A percentile compares a stretch with the other conserved stretches of the same genome.
Conservation (phyloP, 2,329 filamentous ascomycete genomes). For the Decorospora gaudefroyi region DNA sequence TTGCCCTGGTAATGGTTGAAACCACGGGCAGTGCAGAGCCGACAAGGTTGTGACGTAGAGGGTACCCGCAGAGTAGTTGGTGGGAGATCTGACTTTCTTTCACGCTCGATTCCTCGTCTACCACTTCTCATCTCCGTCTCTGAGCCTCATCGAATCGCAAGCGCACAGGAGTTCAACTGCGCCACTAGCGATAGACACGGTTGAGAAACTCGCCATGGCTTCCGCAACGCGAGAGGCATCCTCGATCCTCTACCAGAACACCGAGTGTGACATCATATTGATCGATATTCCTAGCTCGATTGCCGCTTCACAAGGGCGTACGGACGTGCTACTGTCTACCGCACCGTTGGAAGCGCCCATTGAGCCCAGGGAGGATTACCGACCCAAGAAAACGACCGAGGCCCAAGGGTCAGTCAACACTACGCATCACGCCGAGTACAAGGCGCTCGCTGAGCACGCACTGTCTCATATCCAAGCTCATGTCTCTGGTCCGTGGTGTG, state of each 20-base stretch:
- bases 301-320: slow-evolving; percentile 64
- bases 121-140: background rate
- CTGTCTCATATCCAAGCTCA: slow-evolving; percentile 41
- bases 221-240: slow-evolving; percentile 1
- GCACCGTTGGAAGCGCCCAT: slow-evolving; percentile 55
- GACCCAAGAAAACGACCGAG: slow-evolving; percentile 57
- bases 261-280: slow-evolving; percentile 58
- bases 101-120: background rate
- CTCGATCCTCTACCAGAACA: slow-evolving; percentile 61
- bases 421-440: slow-evolving; percentile 47
- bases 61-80: background rate
- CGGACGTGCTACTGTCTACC: slow-evolving; percentile 54
- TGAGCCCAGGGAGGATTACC: slow-evolving; percentile 53
- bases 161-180: too few relatives aligned
- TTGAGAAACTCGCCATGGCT: slow-evolving; percentile 5
- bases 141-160: too few relatives aligned
- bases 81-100: background rate
- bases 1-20: too few relatives aligned
- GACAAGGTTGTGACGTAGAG: slow-evolving; percentile 1
- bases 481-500: slow-evolving; percentile 34
- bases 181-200: background rate
- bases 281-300: slow-evolving; percentile 73
- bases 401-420: slow-evolving; percentile 30
- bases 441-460: slow-evolving; percentile 47
- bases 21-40: background rate